phyloP scores from a whole-genome alignment of 768 basidiomycete species.

The Kondoa subrosea region DNA sequence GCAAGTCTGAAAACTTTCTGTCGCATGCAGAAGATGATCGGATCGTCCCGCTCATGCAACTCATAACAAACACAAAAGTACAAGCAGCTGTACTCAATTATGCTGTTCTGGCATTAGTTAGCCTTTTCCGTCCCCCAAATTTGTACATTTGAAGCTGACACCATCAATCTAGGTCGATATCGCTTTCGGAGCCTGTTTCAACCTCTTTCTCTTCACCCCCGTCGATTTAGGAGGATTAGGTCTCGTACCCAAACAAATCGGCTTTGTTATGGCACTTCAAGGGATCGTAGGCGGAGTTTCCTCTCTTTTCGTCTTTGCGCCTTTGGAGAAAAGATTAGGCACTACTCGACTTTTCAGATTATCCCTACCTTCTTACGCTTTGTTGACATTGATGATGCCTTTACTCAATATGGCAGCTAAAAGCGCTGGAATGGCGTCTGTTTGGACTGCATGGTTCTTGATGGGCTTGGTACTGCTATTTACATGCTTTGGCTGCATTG shows the following conservation, averaged over 20 bases:
- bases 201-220: conserved; percentile 10
- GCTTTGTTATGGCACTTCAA: conserved; percentile 19
- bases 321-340: conserved; percentile 18
- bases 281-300: conserved; percentile 17
- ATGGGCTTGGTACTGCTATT: not conserved
- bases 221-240: conserved; percentile 22
- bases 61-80: not conserved
- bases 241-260: conserved; percentile 10
- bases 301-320: conserved; percentile 25
- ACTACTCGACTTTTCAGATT: conserved; percentile 20
- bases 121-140: not conserved
- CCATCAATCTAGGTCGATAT: not conserved
- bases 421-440: not conserved
- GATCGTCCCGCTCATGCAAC: not conserved
- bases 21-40: not conserved
- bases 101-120: not conserved
- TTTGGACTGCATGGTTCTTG: not conserved
- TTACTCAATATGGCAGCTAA: conserved; percentile 13
- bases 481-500: not conserved
- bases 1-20: not conserved
- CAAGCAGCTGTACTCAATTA: not conserved
- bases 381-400: conserved; percentile 21
- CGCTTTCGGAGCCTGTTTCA: not conserved
- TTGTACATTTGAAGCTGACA: not conserved
- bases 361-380: conserved; percentile 15